Evolutionary conservation across 179 eudicot genomes (phyloP), one percentile per base, ranked within the genome.

Genomic region (Pouteria campechiana): DNA sequence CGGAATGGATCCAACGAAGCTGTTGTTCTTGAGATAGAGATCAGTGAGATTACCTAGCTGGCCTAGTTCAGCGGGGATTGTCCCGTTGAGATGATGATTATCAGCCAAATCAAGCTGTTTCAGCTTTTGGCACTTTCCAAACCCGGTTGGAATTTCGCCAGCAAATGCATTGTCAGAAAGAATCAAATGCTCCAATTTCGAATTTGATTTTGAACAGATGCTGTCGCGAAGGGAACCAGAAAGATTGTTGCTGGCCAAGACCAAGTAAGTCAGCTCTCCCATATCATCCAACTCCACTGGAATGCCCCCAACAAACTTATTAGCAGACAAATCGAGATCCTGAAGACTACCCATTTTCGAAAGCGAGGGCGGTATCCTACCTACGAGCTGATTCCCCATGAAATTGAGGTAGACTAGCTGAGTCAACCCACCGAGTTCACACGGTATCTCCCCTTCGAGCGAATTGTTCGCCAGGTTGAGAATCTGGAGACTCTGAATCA

Each of bases 61-160:
- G 41, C 52, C 87, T 32, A 92, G 27, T 64, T 77, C 81, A 0
- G 12, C 44, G 3, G 99, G 99, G 24, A 92, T 69, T 17, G 86
- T 63, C 2, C 94, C 93, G 27, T 73, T 68, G 37, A 92, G 77
- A 2, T 89, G 76, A n/a, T n/a, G n/a, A 32, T 87, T 92, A 28
- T 87, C 83, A 25, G 96, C 79, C 76, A 92, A 78, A 69, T 87
- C 99, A 34, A 92, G 85, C 58, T 57, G 76, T 55, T 61, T 49
- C 11, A 92, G 56, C 3, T 75, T 50, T 45, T 18, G 43, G 48
- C 99, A 92, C 1, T 60, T 65, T 13, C 63, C 51, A 17, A 87
- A 54, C 38, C 71, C 83, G 7, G 10, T 29, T 0, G 99, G 99
- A 37, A 92, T 82, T 54, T 56, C 64, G 4, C 94, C 96, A 1